Percentiles rank a stretch among this genome's conserved stretches.
These are phyloP conservation scores for Linaria vulgaris DNA, from an alignment of 257 asterid genomes.

Conservation along the genomic window DNA sequence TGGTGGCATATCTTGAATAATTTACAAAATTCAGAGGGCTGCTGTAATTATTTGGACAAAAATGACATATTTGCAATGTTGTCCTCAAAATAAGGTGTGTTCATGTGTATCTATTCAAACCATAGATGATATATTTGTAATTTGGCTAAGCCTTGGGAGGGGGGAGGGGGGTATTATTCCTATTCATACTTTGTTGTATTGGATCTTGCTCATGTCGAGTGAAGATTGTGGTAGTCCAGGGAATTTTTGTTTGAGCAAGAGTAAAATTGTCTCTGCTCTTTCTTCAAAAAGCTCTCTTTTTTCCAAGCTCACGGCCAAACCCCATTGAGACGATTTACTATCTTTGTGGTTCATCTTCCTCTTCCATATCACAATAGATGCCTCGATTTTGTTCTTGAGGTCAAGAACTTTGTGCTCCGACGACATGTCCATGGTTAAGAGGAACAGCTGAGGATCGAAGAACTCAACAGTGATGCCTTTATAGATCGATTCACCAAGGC, in stretches of 20 bases:
- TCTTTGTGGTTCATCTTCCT: constrained; percentile 76
- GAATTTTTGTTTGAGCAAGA: constrained; percentile 64
- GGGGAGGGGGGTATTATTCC: no score
- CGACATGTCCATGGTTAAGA: constrained; percentile 63
- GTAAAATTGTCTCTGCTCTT: constrained; percentile 74
- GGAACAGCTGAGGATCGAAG: constrained; percentile 72
- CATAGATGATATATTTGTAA: no score
- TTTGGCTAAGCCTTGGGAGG: no score
- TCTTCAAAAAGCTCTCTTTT: constrained; percentile 88
- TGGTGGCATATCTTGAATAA: no score
- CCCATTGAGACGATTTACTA: constrained; percentile 56
- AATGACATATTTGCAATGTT: no score
- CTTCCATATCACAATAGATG: constrained; percentile 84
- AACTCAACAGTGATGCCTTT: constrained; percentile 65
- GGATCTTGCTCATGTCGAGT: constrained; percentile 87
- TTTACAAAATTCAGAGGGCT: no score
- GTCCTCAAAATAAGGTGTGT: no score
- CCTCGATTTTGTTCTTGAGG: constrained; percentile 85
- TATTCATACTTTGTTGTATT: constrained; percentile 54
- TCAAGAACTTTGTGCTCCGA: constrained; percentile 88
- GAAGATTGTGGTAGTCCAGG: constrained; percentile 86
- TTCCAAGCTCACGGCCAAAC: constrained; percentile 68
- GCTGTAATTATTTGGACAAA: no score
- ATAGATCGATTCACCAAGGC: constrained; percentile 78
- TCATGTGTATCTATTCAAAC: no score